These are phyloP conservation scores for Saturnispora quitensis DNA, from an alignment of 805 yeast species.

Conservation along the genomic window DNA sequence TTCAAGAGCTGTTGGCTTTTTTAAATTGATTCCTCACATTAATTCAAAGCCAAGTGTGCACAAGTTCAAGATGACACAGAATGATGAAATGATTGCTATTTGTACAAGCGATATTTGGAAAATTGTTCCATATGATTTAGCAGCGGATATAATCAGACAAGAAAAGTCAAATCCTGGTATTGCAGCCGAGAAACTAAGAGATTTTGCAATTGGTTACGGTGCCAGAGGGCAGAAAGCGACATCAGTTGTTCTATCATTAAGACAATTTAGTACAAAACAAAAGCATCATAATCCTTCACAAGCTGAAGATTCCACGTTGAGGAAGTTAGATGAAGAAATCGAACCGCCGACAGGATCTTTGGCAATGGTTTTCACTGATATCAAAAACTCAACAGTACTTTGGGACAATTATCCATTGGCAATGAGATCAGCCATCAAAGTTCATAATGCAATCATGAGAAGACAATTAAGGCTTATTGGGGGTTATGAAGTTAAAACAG, in stretches of 20 bases:
- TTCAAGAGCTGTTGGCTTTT: slow-evolving; percentile 89
- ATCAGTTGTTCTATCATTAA: slow-evolving; percentile 69
- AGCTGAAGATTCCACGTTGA: slow-evolving; percentile 67
- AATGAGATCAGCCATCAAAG: slow-evolving; percentile 93
- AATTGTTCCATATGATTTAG: slow-evolving; percentile 67
- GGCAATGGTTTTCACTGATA: slow-evolving; percentile 96
- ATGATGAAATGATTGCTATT: slow-evolving; percentile 78
- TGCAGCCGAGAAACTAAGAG: slow-evolving; percentile 90
- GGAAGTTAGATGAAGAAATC: slow-evolving; percentile 82
- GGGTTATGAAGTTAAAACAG: slow-evolving; percentile 97
- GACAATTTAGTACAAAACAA: slow-evolving; percentile 36
- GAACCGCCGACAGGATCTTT: slow-evolving; percentile 91
- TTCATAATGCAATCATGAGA: slow-evolving; percentile 91
- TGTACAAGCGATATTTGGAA: slow-evolving; percentile 88
- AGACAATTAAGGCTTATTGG: slow-evolving; percentile 86
- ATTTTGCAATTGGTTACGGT: slow-evolving; percentile 90
- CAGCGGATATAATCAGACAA: slow-evolving; percentile 82
- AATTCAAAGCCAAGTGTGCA: slow-evolving; percentile 80
- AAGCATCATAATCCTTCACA: slow-evolving; percentile 33
- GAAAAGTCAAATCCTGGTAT: slow-evolving; percentile 75
- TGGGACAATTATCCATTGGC: slow-evolving; percentile 94
- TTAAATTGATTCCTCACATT: slow-evolving; percentile 76
- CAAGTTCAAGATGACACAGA: slow-evolving; percentile 46
- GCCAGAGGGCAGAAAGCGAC: slow-evolving; percentile 61
- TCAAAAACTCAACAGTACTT: slow-evolving; percentile 81